Base-by-base conservation (phyloP, 1,284 basidiomycete genomes). In the Sporisorium graminicola region DNA sequence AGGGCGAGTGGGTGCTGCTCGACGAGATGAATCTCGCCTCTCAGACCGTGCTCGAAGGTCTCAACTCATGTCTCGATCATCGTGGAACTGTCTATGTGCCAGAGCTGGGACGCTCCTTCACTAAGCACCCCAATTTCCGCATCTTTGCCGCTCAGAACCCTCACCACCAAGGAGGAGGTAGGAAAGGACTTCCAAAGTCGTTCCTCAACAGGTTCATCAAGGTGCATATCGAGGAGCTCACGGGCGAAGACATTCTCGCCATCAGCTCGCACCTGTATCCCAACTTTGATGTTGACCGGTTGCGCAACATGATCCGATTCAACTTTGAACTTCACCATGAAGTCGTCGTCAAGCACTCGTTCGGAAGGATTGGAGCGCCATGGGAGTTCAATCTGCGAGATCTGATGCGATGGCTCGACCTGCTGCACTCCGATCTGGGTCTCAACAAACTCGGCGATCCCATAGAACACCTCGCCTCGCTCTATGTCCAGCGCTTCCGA, bases 331-430 rank as follows among this genome's bases (percentile, higher is more conserved):
- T 99, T 57, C 91, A 92, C 66, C 88, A 91, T 22, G 91, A 92
- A 76, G 90, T 92, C 4, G 90, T 91, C 78, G 85, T 90, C 31
- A 90, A 90, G 62, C 89, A 90, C 31, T 81, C 88, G 1, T 94
- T 98, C 82, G 95, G 91, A 6, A 89, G 91, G 50, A 91, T 93
- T 70, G 97, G 97, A 10, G 90, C 91, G 57, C 97, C 97, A 1
- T 99, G 97, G 97, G 97, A 99, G 85, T 98, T 99, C 88, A 99
- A 99, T 84, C 88, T 99, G 58, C 92, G 97, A 42, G 97, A 99
- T 86, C 89, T 98, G 44, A 90, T 96, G 70, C 91, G 97, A 55
- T 99, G 97, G 96, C 87, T 90, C 56, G 81, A 83, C 7, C 86
- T 90, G 22, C 78, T 89, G 10, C 85, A 87, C 49, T 71, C 83